phyloP scores from a whole-genome alignment of 805 yeast species.

The Barnettozyma siamensis region DNA sequence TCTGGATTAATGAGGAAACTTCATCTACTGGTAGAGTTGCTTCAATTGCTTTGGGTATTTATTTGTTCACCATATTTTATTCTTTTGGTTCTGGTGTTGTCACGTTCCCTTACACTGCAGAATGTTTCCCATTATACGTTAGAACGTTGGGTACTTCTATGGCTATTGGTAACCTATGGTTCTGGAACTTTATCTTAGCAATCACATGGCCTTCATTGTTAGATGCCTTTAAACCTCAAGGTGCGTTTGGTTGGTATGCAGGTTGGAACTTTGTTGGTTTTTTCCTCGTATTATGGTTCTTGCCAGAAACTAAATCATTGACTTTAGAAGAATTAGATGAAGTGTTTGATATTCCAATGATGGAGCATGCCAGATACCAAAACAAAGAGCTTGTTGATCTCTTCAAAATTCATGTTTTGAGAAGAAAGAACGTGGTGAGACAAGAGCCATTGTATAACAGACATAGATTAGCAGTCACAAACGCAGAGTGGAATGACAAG shows the following conservation, averaged over 20 bases:
- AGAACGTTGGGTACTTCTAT: conserved; percentile 78
- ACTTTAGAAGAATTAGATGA: conserved; percentile 70
- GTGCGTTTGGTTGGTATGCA: conserved; percentile 87
- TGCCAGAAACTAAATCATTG: conserved; percentile 62
- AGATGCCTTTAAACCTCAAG: conserved; percentile 64
- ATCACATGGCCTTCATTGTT: conserved; percentile 75
- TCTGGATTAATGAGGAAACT: conserved; percentile 50
- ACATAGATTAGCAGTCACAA: conserved; percentile 56
- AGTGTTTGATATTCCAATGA: conserved; percentile 55
- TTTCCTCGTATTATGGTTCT: conserved; percentile 62
- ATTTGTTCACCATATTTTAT: conserved; percentile 65
- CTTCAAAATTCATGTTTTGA: conserved; percentile 42
- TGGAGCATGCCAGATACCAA: conserved; percentile 49
- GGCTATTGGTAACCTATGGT: conserved; percentile 73
- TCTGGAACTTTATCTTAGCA: conserved; percentile 63
- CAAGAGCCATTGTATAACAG: conserved; percentile 52
- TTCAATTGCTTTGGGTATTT: conserved; percentile 66
- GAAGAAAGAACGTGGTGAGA: conserved; percentile 38
- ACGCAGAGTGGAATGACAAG: conserved; percentile 58
- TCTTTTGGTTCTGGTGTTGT: conserved; percentile 88
- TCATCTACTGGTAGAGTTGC: conserved; percentile 51
- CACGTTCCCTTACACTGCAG: conserved; percentile 85
- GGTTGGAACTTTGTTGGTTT: conserved; percentile 75
- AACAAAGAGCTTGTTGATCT: conserved; percentile 34
- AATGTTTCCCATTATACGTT: conserved; percentile 71